Base-by-base conservation (phyloP, 1,139 yeast species). In the Pneumocystis canis region DNA sequence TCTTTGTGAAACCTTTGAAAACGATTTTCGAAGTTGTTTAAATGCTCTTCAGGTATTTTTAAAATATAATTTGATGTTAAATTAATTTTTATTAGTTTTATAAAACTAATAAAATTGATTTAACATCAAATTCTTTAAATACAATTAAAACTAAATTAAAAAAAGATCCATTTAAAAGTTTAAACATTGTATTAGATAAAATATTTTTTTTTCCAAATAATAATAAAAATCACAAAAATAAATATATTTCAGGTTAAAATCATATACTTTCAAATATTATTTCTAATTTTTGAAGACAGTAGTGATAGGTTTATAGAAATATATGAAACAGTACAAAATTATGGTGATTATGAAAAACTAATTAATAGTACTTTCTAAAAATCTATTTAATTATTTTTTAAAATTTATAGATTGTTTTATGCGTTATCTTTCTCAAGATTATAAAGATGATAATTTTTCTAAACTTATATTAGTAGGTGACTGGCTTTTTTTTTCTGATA, bases 11-110 rank as follows among this genome's bases (percentile, higher is more conserved):
- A 73, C 83, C 1, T 82, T 92, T 61, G 92, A 88, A 66, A 89
- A 89, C 58, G 98, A 92, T 73, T 78, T 92, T 39, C 77, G 98
- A 68, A 88, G 90, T 47, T 86, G 96, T 71, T 77, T 92, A 60
- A 92, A 92, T 71, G 81, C 85, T 69, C 73, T 92, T 57, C 98
- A 92, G 69, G 41, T 37, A 60, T 25, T 28, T 41, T 70, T 80
- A 79, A 63, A 76, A 80, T 18, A 67, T 73, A 66, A 62, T 35
- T 68, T 14, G 73, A 9, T 47, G 25, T 47, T 9, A 25, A 47
- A 9, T 25, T 47, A 25, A 47, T 11, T 47, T 47, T 47, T 47
- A 25, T 9, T 47, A 47, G 54, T 47, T 47, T 47, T 47, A 47
- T 47, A 47, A 47, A 47, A 47, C 54, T 11, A 9, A 47, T 47